These are phyloP conservation scores for Verticillium nonalfalfae DNA, from an alignment of 2,329 filamentous ascomycete species.

Conservation along the genomic window DNA sequence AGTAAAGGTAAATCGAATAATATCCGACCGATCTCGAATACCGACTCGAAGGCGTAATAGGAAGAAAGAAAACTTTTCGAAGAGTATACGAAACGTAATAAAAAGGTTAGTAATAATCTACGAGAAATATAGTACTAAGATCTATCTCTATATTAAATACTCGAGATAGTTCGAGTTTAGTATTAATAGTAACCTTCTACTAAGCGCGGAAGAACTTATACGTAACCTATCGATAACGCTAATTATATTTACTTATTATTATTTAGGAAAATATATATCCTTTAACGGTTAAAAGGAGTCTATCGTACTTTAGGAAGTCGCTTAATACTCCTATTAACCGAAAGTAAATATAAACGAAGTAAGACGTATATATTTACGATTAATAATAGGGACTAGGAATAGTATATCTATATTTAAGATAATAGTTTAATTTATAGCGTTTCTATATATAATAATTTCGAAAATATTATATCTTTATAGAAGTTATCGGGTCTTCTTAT, in stretches of 20 bases:
- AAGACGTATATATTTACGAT: no score
- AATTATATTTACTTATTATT: not conserved
- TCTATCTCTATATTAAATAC: not conserved
- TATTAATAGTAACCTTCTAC: not conserved
- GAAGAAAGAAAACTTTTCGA: not conserved
- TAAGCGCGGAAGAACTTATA: not conserved
- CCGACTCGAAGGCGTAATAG: not conserved
- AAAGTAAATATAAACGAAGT: no score
- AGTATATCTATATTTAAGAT: no score
- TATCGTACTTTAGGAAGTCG: not conserved
- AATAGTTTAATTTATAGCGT: no score
- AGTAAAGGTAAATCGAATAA: not conserved
- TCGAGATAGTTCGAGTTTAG: not conserved
- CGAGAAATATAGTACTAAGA: not conserved
- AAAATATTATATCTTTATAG: no score
- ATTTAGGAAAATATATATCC: not conserved
- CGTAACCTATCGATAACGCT: not conserved
- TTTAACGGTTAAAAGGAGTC: not conserved
- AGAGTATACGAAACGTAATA: not conserved
- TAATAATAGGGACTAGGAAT: no score
- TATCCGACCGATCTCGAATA: not conserved
- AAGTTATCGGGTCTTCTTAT: no score
- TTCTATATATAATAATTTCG: no score
- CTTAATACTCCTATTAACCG: no score
- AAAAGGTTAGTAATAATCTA: not conserved